A percentile compares a stretch with the other conserved stretches of the same genome.
Evolutionary conservation across 108 stramenopile species (phyloP).

Genomic region (Fistulifera solaris): DNA sequence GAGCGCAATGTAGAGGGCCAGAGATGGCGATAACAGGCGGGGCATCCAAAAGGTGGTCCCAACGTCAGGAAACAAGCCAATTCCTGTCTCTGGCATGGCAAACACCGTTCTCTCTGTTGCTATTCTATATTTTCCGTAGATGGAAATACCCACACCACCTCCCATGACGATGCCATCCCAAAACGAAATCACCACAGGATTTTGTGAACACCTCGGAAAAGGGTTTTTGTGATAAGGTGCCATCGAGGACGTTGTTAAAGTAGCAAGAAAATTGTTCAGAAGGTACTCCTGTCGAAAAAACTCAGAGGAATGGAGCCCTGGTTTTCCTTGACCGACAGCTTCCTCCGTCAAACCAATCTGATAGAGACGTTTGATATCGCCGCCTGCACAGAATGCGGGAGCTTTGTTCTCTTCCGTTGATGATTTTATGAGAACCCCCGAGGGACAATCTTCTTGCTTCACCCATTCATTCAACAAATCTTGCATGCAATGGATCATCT

Average conservation of each 20-base stretch:
- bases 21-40: slow-evolving; percentile 48
- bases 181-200: slow-evolving; percentile 37
- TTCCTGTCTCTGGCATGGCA: slow-evolving; percentile 97
- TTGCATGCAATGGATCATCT: slow-evolving; percentile 46
- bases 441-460: slow-evolving; percentile 15
- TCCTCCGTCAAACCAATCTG: slow-evolving; percentile 26
- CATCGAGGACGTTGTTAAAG: slow-evolving; percentile 38
- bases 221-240: no score
- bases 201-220: no score
- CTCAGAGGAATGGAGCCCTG: slow-evolving; percentile 19
- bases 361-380: slow-evolving; percentile 81
- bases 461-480: slow-evolving; percentile 50
- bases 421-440: slow-evolving; percentile 47
- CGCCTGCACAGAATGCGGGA: slow-evolving; percentile 88
- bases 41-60: slow-evolving; percentile 89
- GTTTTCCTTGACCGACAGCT: slow-evolving; percentile 11
- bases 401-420: slow-evolving; percentile 33
- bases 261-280: slow-evolving; percentile 70
- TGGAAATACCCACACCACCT: slow-evolving; percentile 92
- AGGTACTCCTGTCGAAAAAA: slow-evolving; percentile 90
- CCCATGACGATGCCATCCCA: slow-evolving; percentile 99
- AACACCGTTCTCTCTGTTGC: slow-evolving; percentile 88
- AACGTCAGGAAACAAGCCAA: slow-evolving; percentile 97
- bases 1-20: slow-evolving; percentile 87
- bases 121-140: slow-evolving; percentile 88